Evolutionary conservation across 2,329 filamentous ascomycete genomes (phyloP), one percentile per base, ranked within the genome.

Genomic region (Ceratocystis alfenasii): DNA sequence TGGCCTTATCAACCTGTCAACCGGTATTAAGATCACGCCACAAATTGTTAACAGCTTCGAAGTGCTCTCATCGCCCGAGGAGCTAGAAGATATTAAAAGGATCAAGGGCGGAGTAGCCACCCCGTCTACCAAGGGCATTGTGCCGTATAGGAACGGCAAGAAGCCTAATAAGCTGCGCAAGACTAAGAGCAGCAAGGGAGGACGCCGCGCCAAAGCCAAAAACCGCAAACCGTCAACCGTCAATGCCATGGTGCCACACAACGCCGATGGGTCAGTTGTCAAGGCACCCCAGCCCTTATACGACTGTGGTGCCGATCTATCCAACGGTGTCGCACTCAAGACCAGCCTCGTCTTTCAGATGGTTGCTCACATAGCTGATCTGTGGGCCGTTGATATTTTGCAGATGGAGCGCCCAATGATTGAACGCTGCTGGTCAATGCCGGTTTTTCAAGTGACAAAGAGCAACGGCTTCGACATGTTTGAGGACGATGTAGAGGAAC

Each of bases 31-130:
- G 0, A 74, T 74, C 1, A 71, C 70, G 5, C 74, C 76, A 4
- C 73, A 72, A 30, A 73, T 77, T 68, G 69, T 72, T 57, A 77
- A 77, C 69, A 71, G 71, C 15, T 74, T 78, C 67, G 69, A 69
- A 8, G 10, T 59, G 12, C 28, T 59, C 15, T 8, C 20, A 30
- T 17, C 20, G 17, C 12, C 25, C 55, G 55, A 59, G 8, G 53
- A 57, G 17, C 15, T 17, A n/a, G 17, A 59, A 1, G 25, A 28
- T 10, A 53, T 10, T 70, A 75, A 2, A 69, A 72, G 74, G 67
- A 66, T 70, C 41, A 68, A 71, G 5, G 70, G 69, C 3, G 64
- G 69, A 28, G 70, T 68, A 20, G 65, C 48, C n/a, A 67, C 62
- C 4, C n/a, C 10, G 3, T 30, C 28, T 28, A 28, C 8, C 3